Evolutionary conservation across 768 basidiomycete genomes (phyloP).

Genomic region (Leccinum boreale): DNA sequence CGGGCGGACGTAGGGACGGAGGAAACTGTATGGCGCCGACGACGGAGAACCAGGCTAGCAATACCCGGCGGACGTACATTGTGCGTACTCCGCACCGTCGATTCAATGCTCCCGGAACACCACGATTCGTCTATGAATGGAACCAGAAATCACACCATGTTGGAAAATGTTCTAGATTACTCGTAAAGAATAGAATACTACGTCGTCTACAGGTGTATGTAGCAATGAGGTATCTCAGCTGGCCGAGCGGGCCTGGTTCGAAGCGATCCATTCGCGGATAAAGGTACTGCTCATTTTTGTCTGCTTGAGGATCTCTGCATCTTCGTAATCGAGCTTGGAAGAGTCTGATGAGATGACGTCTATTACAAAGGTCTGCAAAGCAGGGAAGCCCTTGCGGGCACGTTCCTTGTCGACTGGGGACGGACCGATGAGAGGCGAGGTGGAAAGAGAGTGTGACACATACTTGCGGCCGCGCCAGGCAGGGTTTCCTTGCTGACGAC

Average conservation of each 20-base stretch:
- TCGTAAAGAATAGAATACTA: constrained; percentile 7
- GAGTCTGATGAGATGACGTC: constrained; percentile 81
- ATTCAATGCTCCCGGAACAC: background rate
- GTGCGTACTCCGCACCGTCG: background rate
- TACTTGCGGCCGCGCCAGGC: constrained; percentile 70
- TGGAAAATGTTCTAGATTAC: background rate
- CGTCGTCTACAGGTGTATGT: background rate
- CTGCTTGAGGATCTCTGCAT: constrained; percentile 65
- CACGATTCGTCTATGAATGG: background rate
- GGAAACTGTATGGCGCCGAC: constrained; percentile 1
- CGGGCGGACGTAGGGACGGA: background rate
- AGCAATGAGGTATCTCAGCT: constrained; percentile 4
- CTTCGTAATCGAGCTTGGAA: constrained; percentile 56
- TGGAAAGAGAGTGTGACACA: constrained; percentile 10
- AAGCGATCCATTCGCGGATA: constrained; percentile 83
- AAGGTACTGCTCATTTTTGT: constrained; percentile 94
- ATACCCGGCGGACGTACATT: constrained; percentile 5
- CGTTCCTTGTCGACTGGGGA: constrained; percentile 62
- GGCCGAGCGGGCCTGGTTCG: constrained; percentile 5
- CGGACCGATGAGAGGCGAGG: background rate
- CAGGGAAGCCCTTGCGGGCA: constrained; percentile 49
- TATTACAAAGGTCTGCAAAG: constrained; percentile 71
- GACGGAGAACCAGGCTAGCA: background rate
- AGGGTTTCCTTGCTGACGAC: constrained; percentile 91
- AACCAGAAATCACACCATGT: constrained; percentile 1